These are phyloP conservation scores for Trichoderma brevicompactum DNA, from an alignment of 2,329 filamentous ascomycete genomes.

Conservation along the genomic window DNA sequence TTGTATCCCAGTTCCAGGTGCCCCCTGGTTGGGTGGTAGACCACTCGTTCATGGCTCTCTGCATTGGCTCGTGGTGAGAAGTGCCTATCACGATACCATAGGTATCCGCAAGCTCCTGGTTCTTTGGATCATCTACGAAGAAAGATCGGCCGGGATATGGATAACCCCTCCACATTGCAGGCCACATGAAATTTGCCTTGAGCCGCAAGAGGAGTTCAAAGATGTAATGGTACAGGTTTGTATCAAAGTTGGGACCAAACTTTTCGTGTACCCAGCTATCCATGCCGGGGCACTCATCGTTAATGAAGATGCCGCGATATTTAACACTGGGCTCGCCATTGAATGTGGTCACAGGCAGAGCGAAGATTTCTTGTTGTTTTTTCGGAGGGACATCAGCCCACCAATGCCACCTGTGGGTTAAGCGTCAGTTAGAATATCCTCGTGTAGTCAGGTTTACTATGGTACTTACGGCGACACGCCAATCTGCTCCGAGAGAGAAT, in stretches of 20 bases:
- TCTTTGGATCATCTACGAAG: constrained; percentile 63
- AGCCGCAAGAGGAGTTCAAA: constrained; percentile 67
- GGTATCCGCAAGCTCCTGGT: constrained; percentile 62
- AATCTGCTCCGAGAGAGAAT: constrained; percentile 64
- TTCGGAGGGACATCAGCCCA: constrained; percentile 61
- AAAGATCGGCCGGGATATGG: constrained; percentile 59
- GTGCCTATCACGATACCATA: constrained; percentile 69
- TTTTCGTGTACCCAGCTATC: constrained; percentile 60
- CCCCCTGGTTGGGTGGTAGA: constrained; percentile 48
- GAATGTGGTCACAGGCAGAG: constrained; percentile 41
- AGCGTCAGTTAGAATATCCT: neutral
- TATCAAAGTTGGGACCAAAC: constrained; percentile 53
- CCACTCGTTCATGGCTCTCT: constrained; percentile 59
- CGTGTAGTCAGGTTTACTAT: neutral
- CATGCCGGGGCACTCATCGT: constrained; percentile 54
- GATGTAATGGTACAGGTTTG: constrained; percentile 63
- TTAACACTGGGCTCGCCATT: constrained; percentile 58
- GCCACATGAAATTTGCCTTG: constrained; percentile 68
- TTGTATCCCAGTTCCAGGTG: constrained; percentile 64
- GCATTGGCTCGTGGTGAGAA: constrained; percentile 69
- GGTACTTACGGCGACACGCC: constrained; percentile 57
- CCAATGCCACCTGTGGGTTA: constrained; percentile 55
- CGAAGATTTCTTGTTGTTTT: constrained; percentile 53
- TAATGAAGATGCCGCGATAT: constrained; percentile 66
- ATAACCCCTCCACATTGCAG: constrained; percentile 64